A percentile compares a stretch with the other conserved stretches of the same genome.
Evolutionary conservation across 2,329 filamentous ascomycete species (phyloP).

Genomic region (Clonostachys chloroleuca): DNA sequence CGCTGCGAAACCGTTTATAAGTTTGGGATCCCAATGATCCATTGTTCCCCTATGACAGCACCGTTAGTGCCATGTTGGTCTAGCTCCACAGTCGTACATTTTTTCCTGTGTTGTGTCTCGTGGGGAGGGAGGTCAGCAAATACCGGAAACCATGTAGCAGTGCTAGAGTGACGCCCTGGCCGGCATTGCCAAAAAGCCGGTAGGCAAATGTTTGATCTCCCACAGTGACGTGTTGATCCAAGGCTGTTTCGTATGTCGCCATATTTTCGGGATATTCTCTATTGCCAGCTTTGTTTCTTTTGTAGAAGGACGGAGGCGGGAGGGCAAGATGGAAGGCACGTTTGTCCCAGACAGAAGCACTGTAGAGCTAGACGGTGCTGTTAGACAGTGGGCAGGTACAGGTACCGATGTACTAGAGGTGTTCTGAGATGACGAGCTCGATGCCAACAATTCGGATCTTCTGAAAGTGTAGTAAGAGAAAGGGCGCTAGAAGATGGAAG

Average conservation of each 20-base stretch:
- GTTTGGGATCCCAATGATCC: conserved; percentile 34
- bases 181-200: conserved; percentile 15
- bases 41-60: conserved; percentile 22
- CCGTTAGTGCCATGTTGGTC: background rate
- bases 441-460: too few species aligned
- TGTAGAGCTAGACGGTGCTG: too few species aligned
- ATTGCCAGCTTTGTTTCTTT: too few species aligned
- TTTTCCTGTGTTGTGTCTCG: background rate
- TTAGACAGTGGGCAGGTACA: too few species aligned
- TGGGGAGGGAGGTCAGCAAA: background rate
- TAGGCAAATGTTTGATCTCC: conserved; percentile 22
- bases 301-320: too few species aligned
- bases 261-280: conserved; percentile 7
- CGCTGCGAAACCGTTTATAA: conserved; percentile 37
- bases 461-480: too few species aligned
- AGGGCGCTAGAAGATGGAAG: too few species aligned
- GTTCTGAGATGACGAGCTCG: too few species aligned
- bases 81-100: background rate
- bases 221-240: conserved; percentile 19
- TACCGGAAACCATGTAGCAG: conserved; percentile 24
- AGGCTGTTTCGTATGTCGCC: conserved; percentile 20
- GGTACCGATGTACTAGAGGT: too few species aligned
- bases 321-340: too few species aligned
- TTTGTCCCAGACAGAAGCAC: too few species aligned
- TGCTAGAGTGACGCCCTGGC: conserved; percentile 21